Evolutionary conservation across 2,329 filamentous ascomycete species (phyloP), one percentile per base, ranked within the genome.

Genomic region (Trichocomaceae sp.): DNA sequence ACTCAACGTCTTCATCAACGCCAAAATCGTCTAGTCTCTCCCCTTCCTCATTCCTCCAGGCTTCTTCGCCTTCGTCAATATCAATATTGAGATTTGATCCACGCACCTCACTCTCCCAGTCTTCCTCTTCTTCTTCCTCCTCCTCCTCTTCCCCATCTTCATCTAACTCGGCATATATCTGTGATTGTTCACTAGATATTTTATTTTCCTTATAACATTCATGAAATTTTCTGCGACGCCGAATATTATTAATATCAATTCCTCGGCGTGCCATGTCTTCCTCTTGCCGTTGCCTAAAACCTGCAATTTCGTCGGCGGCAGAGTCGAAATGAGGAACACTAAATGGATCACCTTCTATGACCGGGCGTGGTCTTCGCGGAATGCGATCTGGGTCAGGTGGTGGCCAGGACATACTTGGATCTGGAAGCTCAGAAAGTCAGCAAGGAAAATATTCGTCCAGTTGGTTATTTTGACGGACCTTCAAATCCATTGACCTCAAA

Each of bases 401-500:
- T 13, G 76, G 76, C 76, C 76, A 78, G 19, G 68, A 67, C 15
- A 69, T 53, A 59, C 63, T 60, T 17, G 67, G 64, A 50, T 71
- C 72, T 74, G 47, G 5, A 13, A 39, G 6, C 7, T 8, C 5
- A 9, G 2, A 12, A 2, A 29, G 20, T 56, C 22, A 56, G 45
- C 10, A 55, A 31, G 4, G 22, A 26, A 26, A 12, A 39, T 15
- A 35, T 35, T 29, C 9, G 20, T 22, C 8, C 26, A 29, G 8
- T 8, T 5, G 13, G n/a, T n/a, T 23, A 10, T 35, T 10, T 33
- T n/a, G 1, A 52, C 59, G 35, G 64, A 74, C 79, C 77, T 68
- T 85, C 82, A 58, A 86, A 84, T 1, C 74, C 83, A 62, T 86
- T 85, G 2, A 77, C 78, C 59, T 80, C 74, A 60, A 81, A 85